A percentile compares a stretch with the other conserved stretches of the same genome.
phyloP scores from a whole-genome alignment of 2,329 filamentous ascomycete genomes.

The Fusarium buharicum region DNA sequence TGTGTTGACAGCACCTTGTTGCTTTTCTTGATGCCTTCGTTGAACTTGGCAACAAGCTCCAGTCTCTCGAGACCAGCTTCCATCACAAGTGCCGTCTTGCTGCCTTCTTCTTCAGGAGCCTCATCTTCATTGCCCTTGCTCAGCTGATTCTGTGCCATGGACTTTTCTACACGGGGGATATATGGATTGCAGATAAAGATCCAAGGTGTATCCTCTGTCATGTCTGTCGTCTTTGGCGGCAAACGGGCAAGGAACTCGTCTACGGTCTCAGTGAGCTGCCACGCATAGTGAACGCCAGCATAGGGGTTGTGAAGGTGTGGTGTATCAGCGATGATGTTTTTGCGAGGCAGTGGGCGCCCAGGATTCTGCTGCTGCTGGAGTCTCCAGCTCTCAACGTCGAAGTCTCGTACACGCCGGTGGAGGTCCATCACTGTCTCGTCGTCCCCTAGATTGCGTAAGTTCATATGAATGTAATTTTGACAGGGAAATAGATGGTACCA shows the following conservation, averaged over 20 bases:
- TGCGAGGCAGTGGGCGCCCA: constrained; percentile 42
- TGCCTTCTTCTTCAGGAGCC: constrained; percentile 57
- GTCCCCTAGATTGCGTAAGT: constrained; percentile 61
- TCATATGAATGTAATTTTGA: not conserved
- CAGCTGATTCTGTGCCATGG: constrained; percentile 49
- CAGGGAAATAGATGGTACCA: constrained; percentile 50
- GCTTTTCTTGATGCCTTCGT: constrained; percentile 57
- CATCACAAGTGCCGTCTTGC: constrained; percentile 61
- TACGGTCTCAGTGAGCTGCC: constrained; percentile 72
- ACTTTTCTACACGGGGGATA: constrained; percentile 52
- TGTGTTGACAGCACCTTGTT: constrained; percentile 51
- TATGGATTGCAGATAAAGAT: constrained; percentile 78
- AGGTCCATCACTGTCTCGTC: constrained; percentile 60
- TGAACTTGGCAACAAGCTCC: constrained; percentile 58
- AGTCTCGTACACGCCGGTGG: constrained; percentile 60
- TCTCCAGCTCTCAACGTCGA: constrained; percentile 61
- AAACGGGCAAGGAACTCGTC: constrained; percentile 74
- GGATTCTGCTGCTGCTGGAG: constrained; percentile 42
- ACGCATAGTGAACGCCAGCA: constrained; percentile 63
- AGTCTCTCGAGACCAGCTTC: constrained; percentile 64
- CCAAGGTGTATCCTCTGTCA: constrained; percentile 65
- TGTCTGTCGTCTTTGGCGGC: constrained; percentile 70
- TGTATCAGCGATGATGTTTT: constrained; percentile 28
- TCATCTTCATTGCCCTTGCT: constrained; percentile 61
- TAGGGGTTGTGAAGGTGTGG: constrained; percentile 67